Conservation (phyloP, 177 flowering plant genomes). For the Tripterygium wilfordii region DNA sequence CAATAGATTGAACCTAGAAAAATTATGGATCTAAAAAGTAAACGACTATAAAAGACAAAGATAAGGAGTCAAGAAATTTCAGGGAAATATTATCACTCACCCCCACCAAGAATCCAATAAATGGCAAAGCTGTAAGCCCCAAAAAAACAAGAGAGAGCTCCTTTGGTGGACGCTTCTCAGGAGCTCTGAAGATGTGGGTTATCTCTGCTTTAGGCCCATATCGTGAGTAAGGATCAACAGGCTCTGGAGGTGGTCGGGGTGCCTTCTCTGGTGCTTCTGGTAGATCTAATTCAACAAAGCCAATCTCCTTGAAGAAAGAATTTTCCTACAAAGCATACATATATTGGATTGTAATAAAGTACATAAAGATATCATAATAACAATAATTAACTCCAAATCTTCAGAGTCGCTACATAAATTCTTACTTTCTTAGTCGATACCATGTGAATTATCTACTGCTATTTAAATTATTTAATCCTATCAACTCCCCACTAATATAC, state of each 20-base stretch:
- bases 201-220: constrained; percentile 89
- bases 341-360: too few species aligned
- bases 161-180: constrained; percentile 80
- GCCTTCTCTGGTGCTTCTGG: constrained; percentile 96
- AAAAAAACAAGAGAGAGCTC: constrained; percentile 79
- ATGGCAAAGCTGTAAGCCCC: constrained; percentile 68
- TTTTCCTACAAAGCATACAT: constrained; percentile 86
- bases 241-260: constrained; percentile 65
- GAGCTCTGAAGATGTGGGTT: constrained; percentile 77
- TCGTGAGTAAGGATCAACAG: constrained; percentile 63
- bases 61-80: background rate
- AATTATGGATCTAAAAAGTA: too few species aligned
- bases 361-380: too few species aligned
- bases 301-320: constrained; percentile 66
- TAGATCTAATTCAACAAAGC: constrained; percentile 78
- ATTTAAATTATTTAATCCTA: too few species aligned
- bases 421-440: too few species aligned
- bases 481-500: too few species aligned
- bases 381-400: too few species aligned
- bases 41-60: background rate
- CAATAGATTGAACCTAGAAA: too few species aligned
- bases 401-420: too few species aligned
- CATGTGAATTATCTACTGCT: too few species aligned
- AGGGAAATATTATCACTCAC: constrained; percentile 34
- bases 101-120: constrained; percentile 83